Evolutionary conservation across 345 rosid species (phyloP).

Genomic region (Sapria himalayana): DNA sequence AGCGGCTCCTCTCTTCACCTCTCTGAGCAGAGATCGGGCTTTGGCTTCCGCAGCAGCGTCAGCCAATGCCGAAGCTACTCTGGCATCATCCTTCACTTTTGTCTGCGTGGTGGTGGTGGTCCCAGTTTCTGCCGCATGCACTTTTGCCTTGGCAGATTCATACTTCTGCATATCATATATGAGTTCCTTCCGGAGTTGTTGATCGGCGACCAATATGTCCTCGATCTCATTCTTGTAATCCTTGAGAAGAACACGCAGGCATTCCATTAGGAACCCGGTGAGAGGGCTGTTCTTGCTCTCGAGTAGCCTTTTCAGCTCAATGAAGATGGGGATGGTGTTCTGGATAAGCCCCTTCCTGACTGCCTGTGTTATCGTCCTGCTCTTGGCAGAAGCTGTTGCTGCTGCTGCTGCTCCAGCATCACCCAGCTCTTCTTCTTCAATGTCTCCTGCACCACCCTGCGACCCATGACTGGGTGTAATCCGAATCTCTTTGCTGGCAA

Average conservation of each 20-base stretch:
- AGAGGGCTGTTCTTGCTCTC: constrained; percentile 90
- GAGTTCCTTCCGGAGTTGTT: constrained; percentile 89
- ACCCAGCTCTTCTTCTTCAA: constrained; percentile 43
- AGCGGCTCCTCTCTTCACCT: constrained; percentile 33
- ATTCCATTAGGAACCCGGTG: constrained; percentile 81
- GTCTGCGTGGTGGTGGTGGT: constrained; percentile 12
- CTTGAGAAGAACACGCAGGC: constrained; percentile 65
- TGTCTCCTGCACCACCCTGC: constrained; percentile 17
- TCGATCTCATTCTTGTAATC: constrained; percentile 91
- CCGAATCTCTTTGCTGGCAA: constrained; percentile 78
- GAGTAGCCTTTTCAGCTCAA: constrained; percentile 70
- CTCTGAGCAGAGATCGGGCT: constrained; percentile 52
- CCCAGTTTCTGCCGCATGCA: constrained; percentile 28
- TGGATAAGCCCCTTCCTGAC: constrained; percentile 76
- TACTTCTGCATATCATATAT: constrained; percentile 76
- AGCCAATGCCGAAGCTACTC: constrained; percentile 46
- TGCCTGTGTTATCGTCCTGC: constrained; percentile 75
- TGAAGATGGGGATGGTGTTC: constrained; percentile 85
- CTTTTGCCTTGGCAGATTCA: constrained; percentile 44
- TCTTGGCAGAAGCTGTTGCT: constrained; percentile 36
- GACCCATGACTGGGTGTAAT: constrained; percentile 33
- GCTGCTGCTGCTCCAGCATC: constrained; percentile 21
- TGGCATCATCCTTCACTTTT: constrained; percentile 12
- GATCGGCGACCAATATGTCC: constrained; percentile 76
- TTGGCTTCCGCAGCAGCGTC: constrained; percentile 41